Base-by-base conservation (phyloP, 352 stramenopile genomes). In the Globisporangium viniferum region DNA sequence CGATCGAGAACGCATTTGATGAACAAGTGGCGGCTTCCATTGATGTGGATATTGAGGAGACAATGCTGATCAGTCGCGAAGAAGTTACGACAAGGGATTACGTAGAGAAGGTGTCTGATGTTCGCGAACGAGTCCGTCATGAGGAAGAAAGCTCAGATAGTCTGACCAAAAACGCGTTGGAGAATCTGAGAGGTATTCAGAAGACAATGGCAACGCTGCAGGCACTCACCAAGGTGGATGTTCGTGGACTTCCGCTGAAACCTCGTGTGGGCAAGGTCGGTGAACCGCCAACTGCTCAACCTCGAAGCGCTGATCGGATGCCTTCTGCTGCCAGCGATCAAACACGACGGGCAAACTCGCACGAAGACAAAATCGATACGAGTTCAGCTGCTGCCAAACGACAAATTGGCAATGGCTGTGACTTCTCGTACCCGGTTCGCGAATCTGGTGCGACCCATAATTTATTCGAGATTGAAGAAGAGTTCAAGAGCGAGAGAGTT, bases 111-210 rank as follows among this genome's bases (percentile, higher is more conserved):
- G 59, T 31, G 1, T 24, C 6, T 5, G 62, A 27, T 36, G 8
- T 22, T 20, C 10, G 20, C 2, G 62, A 56, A n/a, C 62, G 39
- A 61, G 54, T 44, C 10, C 8, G 35, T 24, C 62, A 51, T 22
- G 62, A 68, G 5, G 39, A 58, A 24, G 20, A 39, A 29, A 27
- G 12, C 10, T 20, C 27, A 9, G 59, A 66, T 9, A 36, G 3
- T 22, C 20, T 72, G n/a, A 33, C 59, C 8, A 66, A 59, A 62
- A 29, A 72, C 20, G 61, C 67, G 14, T 22, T 72, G 22, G 53
- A 49, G 41, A 72, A 72, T 36, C 14, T 72, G 31, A 67, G 39
- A 58, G 59, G 35, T 20, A 72, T 72, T 15, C 67, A 67, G 33
- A 36, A 68, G 44, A 68, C 39, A 36, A 67, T 72, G 59, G 58